Conservation (phyloP, 2,329 filamentous ascomycete genomes). For the Colletotrichum aenigma region DNA sequence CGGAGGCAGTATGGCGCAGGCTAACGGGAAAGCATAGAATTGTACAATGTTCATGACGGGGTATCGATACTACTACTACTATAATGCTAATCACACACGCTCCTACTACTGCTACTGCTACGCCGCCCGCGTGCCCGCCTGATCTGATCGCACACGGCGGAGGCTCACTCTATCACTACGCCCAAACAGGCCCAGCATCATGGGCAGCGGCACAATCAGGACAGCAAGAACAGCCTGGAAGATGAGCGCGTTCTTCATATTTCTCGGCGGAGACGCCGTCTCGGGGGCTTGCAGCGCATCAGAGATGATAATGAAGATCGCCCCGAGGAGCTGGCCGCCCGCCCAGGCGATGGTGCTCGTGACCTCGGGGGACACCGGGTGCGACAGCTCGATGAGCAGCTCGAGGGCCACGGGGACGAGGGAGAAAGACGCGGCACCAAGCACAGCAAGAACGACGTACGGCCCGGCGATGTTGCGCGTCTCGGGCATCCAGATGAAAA, state of each 20-base stretch:
- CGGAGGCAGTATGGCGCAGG: neutral
- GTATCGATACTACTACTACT: neutral
- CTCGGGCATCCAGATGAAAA: conserved; percentile 77
- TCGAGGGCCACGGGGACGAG: conserved; percentile 87
- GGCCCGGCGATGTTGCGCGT: conserved; percentile 64
- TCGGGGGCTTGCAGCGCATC: conserved; percentile 69
- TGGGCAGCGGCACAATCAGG: conserved; percentile 67
- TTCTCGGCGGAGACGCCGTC: conserved; percentile 61
- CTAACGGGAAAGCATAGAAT: neutral
- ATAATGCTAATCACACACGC: neutral
- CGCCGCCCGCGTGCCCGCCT: neutral
- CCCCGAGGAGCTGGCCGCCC: conserved; percentile 84
- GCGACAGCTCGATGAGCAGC: conserved; percentile 84
- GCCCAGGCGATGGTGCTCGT: conserved; percentile 85
- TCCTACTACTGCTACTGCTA: neutral
- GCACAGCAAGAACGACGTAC: conserved; percentile 74
- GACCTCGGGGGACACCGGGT: conserved; percentile 86
- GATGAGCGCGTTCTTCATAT: conserved; percentile 78
- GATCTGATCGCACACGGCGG: conserved; percentile 53
- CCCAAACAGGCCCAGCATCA: conserved; percentile 75
- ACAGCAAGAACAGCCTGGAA: conserved; percentile 78
- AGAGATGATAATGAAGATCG: conserved; percentile 82
- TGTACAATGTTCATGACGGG: neutral
- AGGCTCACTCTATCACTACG: conserved; percentile 54
- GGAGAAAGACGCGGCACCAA: conserved; percentile 81